These are phyloP conservation scores for Pyracantha coccinea DNA, from an alignment of 331 rosid genomes.

Conservation along the genomic window DNA sequence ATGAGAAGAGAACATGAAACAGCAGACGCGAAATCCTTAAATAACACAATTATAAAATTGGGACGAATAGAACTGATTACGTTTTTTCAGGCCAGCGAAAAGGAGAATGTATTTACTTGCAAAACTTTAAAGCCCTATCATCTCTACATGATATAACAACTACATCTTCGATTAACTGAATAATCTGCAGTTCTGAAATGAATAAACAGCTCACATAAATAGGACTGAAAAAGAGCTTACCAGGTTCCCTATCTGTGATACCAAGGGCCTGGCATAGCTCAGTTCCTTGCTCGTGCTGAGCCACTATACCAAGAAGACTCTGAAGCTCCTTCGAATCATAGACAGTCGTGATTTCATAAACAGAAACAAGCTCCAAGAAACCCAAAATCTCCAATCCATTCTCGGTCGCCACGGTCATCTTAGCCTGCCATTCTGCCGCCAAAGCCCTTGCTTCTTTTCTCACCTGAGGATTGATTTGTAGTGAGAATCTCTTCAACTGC, in stretches of 20 bases:
- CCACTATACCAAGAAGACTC: slow-evolving; percentile 16
- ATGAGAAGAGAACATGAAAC: not conserved
- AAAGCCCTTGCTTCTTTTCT: slow-evolving; percentile 24
- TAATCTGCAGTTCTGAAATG: not conserved
- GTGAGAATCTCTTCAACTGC: slow-evolving; percentile 17
- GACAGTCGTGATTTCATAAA: slow-evolving; percentile 12
- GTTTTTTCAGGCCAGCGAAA: not conserved
- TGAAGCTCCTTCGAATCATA: slow-evolving; percentile 24
- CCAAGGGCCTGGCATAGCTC: slow-evolving; percentile 27
- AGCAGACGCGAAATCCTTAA: not conserved
- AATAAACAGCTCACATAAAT: not conserved
- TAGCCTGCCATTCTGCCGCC: slow-evolving; percentile 28
- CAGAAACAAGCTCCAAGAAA: slow-evolving; percentile 26
- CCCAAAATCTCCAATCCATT: slow-evolving; percentile 26
- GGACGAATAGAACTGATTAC: not conserved
- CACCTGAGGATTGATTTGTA: slow-evolving; percentile 19
- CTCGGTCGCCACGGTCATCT: slow-evolving; percentile 1
- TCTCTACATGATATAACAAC: not conserved
- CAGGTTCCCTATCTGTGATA: slow-evolving; percentile 9
- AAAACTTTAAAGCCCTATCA: not conserved
- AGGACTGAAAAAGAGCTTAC: slow-evolving; percentile 10
- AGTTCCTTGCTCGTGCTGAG: slow-evolving; percentile 26
- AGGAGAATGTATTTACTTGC: not conserved
- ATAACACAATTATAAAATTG: not conserved
- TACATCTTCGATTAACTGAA: not conserved